Percentiles rank a stretch among this genome's conserved stretches.
Conservation (phyloP, 805 yeast genomes). For the Ogataea haglerorum region DNA sequence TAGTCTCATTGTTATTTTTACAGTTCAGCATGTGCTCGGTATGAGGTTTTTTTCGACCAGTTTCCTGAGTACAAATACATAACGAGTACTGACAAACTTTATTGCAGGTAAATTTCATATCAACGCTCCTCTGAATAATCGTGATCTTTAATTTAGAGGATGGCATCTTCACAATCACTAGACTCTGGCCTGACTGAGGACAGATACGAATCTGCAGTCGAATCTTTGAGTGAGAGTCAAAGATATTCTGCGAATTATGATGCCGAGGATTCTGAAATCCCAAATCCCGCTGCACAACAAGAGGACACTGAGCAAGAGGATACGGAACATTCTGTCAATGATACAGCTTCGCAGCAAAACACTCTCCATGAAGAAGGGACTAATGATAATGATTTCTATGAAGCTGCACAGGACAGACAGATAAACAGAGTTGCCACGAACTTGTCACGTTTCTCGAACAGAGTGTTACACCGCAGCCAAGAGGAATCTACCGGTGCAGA, state of each 20-base stretch:
- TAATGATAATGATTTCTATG: constrained; percentile 20
- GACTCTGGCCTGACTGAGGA: constrained; percentile 5
- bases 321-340: background rate
- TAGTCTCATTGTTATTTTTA: background rate
- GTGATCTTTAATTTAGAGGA: background rate
- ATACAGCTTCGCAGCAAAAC: constrained; percentile 9
- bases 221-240: constrained; percentile 7
- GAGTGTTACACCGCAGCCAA: constrained; percentile 11
- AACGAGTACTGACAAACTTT: no score
- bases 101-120: background rate
- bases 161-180: constrained; percentile 6
- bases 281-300: background rate
- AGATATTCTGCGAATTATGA: background rate
- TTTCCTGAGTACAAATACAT: background rate
- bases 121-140: no score
- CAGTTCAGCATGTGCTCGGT: background rate
- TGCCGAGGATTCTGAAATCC: background rate
- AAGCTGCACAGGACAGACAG: constrained; percentile 24
- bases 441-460: constrained; percentile 19
- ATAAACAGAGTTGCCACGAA: constrained; percentile 21
- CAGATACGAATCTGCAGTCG: constrained; percentile 12
- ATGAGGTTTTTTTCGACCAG: background rate
- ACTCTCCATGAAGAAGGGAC: constrained; percentile 10
- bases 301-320: background rate
- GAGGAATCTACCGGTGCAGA: constrained; percentile 11